Base-by-base conservation (phyloP, 1,139 yeast species). In the Yamadazyma pseudoaaseri region DNA sequence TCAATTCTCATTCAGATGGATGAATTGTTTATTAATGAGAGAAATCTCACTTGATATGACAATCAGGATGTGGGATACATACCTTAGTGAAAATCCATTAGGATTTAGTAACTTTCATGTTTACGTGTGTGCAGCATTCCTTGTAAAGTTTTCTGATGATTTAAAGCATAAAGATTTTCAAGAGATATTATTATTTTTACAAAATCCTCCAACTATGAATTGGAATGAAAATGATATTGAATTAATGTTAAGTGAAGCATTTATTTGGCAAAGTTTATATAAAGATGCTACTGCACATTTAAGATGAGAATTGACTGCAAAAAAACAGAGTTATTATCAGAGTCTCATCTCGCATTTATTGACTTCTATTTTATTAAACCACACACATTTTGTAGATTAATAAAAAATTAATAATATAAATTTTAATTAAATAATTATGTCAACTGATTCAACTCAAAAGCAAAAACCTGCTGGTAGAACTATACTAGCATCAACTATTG, bases 1-100 rank as follows among this genome's bases (percentile, higher is more conserved):
- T 45, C 98, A 94, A 56, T 92, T 92, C 60, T 78, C 96, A 18
- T 94, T 92, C 62, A 72, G 99, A 45, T 92, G 99, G 99, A 94
- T 94, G 97, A 92, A 94, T 60, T 92, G 99, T 62, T 65, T 92
- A 49, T 66, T 92, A 35, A 92, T 92, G 99, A 74, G 99, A 45
- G 99, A 92, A 53, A 70, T 92, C 28, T 79, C 82, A 29, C 79
- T 92, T 49, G 68, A 70, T 25, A 73, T 87, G 39, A 86, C 92
- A 6, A 79, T 89, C 18, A 70, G 99, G 35, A 92, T 92, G 96
- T 92, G 98, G 98, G 99, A 92, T 54, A 90, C 99, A 0, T 92
- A 92, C 56, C 62, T 92, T 35, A 81, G 96, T 33, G 97, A 92
- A 55, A 86, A 85, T 4, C 82, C 92, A 0, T 73, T 84, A 23